Evolutionary conservation across 148 eudicot species (phyloP), one percentile per base, ranked within the genome.

Genomic region (Rhododendron simsii): DNA sequence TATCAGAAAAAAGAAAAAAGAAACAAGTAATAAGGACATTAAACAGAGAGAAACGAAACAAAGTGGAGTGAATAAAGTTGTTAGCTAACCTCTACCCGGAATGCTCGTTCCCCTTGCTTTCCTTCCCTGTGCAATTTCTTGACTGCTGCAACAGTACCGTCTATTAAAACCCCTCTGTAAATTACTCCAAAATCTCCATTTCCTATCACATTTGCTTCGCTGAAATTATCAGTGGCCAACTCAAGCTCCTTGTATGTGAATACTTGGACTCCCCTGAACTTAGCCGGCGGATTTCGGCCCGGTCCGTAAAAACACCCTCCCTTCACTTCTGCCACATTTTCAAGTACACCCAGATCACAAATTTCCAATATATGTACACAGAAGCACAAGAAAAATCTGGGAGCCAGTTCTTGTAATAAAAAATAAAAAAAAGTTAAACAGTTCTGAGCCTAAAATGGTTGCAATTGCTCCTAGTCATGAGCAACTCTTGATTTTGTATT

Each of bases 241-340:
- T 97, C 96, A 12, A 93, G 89, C 87, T 97, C 98, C 90, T 91
- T 95, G 86, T 93, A 92, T 3, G 98, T 97, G 87, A 91, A 97
- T 20, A 97, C 98, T 89, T 95, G 98, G 15, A 94, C 96, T 61
- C 94, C 97, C 88, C 87, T 91, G 47, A 82, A 59, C 85, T 87
- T 91, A 13, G 84, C 81, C 81, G 88, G 87, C 7, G 90, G 88
- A 18, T 69, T 61, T 16, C 87, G 44, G 21, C 88, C 92, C 50
- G 88, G 91, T 67, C 88, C 91, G 83, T 92, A 90, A 59, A 91
- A 80, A 79, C 96, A 93, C 73, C 94, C 93, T 30, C 90, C 91
- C 80, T 88, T 93, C 87, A 88, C 87, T 63, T 90, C 95, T 90
- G 84, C 80, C 84, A 48, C 33, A 50, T 69, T 4, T 5, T 21